These are phyloP conservation scores for Alliaria petiolata DNA, from an alignment of 345 rosid genomes.

Conservation along the genomic window DNA sequence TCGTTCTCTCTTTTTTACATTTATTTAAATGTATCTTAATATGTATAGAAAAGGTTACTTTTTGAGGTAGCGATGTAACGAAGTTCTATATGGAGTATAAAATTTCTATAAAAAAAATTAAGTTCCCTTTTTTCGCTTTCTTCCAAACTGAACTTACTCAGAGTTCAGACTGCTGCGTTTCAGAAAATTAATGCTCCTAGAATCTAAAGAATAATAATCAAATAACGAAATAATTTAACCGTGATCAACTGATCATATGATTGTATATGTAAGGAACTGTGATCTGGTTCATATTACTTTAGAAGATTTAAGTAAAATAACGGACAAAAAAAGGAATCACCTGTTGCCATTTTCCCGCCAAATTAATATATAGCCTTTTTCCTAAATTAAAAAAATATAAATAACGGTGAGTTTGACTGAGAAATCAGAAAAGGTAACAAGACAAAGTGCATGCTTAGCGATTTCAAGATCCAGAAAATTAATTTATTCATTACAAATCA, in stretches of 20 bases:
- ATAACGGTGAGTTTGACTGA: background rate
- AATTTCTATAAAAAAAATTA: background rate
- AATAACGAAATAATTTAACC: conserved; percentile 14
- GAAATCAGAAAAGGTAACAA: background rate
- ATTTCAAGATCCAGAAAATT: background rate
- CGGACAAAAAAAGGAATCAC: conserved; percentile 1
- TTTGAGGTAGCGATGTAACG: background rate
- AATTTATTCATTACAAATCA: background rate
- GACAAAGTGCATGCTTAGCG: conserved; percentile 2
- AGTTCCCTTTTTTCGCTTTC: conserved; percentile 25
- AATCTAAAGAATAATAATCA: conserved; percentile 30
- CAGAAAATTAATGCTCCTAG: conserved; percentile 28
- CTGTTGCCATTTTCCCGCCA: conserved; percentile 16
- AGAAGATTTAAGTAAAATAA: background rate
- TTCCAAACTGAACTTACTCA: conserved; percentile 36
- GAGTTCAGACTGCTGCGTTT: conserved; percentile 34
- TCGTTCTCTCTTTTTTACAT: background rate
- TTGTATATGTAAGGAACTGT: conserved; percentile 18
- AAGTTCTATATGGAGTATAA: background rate
- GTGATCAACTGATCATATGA: conserved; percentile 28
- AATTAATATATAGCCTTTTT: background rate
- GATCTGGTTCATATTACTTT: conserved; percentile 15
- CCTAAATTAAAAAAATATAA: background rate
- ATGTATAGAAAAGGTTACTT: background rate
- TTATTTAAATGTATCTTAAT: background rate